A percentile compares a stretch with the other conserved stretches of the same genome.
phyloP scores from a whole-genome alignment of 2,329 filamentous ascomycete genomes.

The Hymenoscyphus albidus region DNA sequence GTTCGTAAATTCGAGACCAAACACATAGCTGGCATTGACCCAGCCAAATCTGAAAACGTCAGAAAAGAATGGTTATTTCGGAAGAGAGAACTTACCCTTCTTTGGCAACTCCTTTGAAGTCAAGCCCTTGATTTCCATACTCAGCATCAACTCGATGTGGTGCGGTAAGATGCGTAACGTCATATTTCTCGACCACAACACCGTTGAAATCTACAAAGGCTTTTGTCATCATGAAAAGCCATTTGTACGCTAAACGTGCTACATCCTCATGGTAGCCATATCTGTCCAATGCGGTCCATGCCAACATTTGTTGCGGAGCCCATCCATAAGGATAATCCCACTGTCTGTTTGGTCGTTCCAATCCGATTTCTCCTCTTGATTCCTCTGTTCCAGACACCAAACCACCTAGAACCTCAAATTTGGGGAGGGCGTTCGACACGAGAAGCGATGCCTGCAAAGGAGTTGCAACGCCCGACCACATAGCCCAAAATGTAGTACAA shows the following conservation, averaged over 20 bases:
- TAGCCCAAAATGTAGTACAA: constrained; percentile 92
- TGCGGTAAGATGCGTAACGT: constrained; percentile 85
- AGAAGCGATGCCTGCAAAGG: constrained; percentile 82
- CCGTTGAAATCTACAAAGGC: constrained; percentile 98
- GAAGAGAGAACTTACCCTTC: constrained; percentile 70
- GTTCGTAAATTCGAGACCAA: constrained; percentile 82
- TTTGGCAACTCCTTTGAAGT: constrained; percentile 92
- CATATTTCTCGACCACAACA: constrained; percentile 97
- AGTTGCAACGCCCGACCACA: constrained; percentile 88
- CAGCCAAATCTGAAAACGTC: constrained; percentile 74
- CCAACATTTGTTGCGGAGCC: constrained; percentile 97
- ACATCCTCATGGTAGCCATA: constrained; percentile 92
- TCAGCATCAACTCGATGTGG: constrained; percentile 94
- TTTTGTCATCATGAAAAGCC: constrained; percentile 98
- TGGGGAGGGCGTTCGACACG: constrained; percentile 76
- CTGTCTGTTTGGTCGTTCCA: constrained; percentile 88
- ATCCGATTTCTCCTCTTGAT: constrained; percentile 73
- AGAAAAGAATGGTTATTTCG: constrained; percentile 14
- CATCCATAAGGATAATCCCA: constrained; percentile 99
- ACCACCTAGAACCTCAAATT: constrained; percentile 84
- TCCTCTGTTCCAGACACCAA: constrained; percentile 85
- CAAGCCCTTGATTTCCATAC: constrained; percentile 92
- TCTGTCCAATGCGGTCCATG: constrained; percentile 87
- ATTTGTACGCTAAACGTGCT: constrained; percentile 87
- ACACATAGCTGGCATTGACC: constrained; percentile 98